phyloP scores from a whole-genome alignment of 2,329 filamentous ascomycete species.

The Raffaelea ambrosiae region DNA sequence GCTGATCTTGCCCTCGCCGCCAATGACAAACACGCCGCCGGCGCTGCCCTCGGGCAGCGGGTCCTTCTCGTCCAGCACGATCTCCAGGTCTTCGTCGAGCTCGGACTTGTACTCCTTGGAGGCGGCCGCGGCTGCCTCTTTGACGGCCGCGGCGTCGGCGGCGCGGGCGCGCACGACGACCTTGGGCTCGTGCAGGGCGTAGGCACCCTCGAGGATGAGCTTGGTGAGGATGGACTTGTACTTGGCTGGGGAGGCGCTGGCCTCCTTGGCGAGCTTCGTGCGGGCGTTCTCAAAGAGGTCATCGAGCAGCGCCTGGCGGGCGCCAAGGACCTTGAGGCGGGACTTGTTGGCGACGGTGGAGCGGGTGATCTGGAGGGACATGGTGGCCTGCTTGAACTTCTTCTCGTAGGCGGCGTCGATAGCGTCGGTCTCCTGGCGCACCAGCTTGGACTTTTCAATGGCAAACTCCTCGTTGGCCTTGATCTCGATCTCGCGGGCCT shows the following conservation, averaged over 20 bases:
- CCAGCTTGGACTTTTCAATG: conserved; percentile 98
- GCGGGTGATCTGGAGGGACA: conserved; percentile 97
- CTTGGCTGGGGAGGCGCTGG: conserved; percentile 60
- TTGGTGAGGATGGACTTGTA: conserved; percentile 72
- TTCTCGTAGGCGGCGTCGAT: conserved; percentile 94
- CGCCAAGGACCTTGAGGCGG: conserved; percentile 75
- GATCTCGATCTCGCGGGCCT: conserved; percentile 93
- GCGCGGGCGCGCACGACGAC: conserved; percentile 68
- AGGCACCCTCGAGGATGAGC: conserved; percentile 81
- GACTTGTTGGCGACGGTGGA: conserved; percentile 96
- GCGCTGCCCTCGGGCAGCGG: conserved; percentile 62
- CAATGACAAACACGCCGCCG: conserved; percentile 74
- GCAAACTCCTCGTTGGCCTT: conserved; percentile 99
- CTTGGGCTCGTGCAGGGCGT: conserved; percentile 75
- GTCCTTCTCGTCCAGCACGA: conserved; percentile 69
- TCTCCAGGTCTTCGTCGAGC: conserved; percentile 58
- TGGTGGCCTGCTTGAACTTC: conserved; percentile 97
- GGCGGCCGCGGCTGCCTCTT: conserved; percentile 71
- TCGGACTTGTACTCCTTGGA: conserved; percentile 77
- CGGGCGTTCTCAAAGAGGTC: conserved; percentile 75
- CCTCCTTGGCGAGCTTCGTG: conserved; percentile 56
- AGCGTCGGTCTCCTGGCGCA: conserved; percentile 85
- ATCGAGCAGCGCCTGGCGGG: conserved; percentile 86
- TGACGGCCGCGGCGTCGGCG: conserved; percentile 66
- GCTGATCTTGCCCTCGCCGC: conserved; percentile 85